These are phyloP conservation scores for Ogataea paraovalis DNA, from an alignment of 805 yeast species.

Conservation along the genomic window DNA sequence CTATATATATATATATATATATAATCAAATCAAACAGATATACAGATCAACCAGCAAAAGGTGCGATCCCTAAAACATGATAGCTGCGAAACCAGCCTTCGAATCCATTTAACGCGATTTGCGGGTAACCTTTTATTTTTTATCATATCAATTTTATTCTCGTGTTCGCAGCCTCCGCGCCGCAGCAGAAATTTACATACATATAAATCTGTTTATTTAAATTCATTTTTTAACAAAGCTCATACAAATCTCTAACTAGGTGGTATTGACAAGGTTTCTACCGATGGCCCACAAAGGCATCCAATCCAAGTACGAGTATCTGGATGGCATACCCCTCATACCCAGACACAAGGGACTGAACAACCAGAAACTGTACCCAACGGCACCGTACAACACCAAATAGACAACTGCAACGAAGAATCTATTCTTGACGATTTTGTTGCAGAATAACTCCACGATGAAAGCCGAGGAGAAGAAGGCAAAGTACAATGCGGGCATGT, in stretches of 20 bases:
- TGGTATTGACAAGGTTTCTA: constrained; percentile 1
- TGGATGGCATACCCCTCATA: constrained; percentile 45
- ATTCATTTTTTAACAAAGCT: neutral
- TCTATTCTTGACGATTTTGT: constrained; percentile 25
- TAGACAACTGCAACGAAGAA: constrained; percentile 34
- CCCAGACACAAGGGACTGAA: constrained; percentile 66
- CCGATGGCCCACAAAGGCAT: constrained; percentile 23
- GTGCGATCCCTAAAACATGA: neutral
- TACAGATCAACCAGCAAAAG: no score
- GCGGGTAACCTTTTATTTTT: neutral
- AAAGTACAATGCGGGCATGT: constrained; percentile 78
- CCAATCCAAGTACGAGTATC: constrained; percentile 46
- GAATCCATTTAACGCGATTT: neutral
- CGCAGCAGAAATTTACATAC: neutral
- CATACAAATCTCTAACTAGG: no score
- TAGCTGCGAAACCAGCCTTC: neutral
- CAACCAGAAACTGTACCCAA: constrained; percentile 53
- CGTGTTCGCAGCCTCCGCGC: neutral
- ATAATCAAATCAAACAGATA: no score
- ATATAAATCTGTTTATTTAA: neutral
- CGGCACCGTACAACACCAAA: constrained; percentile 35
- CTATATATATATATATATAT: no score
- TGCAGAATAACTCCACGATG: constrained; percentile 44
- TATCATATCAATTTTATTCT: no score
- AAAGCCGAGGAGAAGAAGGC: constrained; percentile 57